These are phyloP conservation scores for Auriscalpium vulgare DNA, from an alignment of 768 basidiomycete species.

Conservation along the genomic window DNA sequence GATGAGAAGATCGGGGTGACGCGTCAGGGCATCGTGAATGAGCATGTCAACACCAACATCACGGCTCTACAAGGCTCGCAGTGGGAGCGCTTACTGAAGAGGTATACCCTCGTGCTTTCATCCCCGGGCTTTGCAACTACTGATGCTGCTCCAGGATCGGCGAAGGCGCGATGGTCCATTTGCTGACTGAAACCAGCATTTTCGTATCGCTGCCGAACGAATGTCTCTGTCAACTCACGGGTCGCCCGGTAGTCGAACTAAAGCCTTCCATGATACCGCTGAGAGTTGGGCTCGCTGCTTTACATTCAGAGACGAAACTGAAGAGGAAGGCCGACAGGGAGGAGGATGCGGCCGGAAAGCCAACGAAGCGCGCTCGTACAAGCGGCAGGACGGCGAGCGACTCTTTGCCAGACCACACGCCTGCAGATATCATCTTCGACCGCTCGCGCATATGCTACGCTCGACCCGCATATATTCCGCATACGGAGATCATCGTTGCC, in stretches of 20 bases:
- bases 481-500: conserved; percentile 41
- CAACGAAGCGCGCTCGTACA: conserved; percentile 2
- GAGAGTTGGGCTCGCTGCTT: not conserved
- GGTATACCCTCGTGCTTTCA: conserved; percentile 32
- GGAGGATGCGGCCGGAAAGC: not conserved
- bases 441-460: conserved; percentile 64
- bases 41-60: conserved; percentile 68
- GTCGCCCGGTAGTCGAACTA: conserved; percentile 51
- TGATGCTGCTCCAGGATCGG: conserved; percentile 49
- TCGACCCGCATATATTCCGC: conserved; percentile 44
- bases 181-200: conserved; percentile 67
- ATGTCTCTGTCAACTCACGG: conserved; percentile 79
- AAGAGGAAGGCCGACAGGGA: conserved; percentile 8
- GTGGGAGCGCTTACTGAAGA: conserved; percentile 57
- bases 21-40: conserved; percentile 43
- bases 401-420: conserved; percentile 27
- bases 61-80: conserved; percentile 54
- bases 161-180: conserved; percentile 64
- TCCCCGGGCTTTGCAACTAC: not conserved
- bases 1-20: conserved; percentile 29
- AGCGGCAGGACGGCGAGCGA: not conserved
- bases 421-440: conserved; percentile 43
- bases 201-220: conserved; percentile 77
- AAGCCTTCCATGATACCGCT: conserved; percentile 18
- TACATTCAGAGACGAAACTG: not conserved